Base-by-base conservation (phyloP, 306 rosid species). In the Fagus sylvatica region DNA sequence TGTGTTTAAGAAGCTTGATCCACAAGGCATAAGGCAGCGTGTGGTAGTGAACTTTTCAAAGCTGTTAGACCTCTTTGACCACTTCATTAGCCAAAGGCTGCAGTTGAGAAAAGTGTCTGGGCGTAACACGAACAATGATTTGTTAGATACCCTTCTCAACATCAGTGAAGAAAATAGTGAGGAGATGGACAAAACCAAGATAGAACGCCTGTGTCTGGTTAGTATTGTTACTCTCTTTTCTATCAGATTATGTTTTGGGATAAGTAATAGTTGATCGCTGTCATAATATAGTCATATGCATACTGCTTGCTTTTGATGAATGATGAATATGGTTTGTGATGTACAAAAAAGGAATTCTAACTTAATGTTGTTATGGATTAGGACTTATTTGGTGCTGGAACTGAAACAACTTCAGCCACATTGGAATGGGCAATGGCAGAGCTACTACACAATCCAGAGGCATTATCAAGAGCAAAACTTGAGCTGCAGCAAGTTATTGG, bases 121-220 rank as follows among this genome's bases (percentile, higher is more conserved):
- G 4, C 53, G 37, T 49, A 77, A 32, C 17, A 59, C 19, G 9
- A 57, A 76, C 7, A 42, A 65, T 15, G 89, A 84, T 43, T 72
- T 84, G 66, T 70, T 89, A 39, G 89, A 89, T 19, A 69, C 72
- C 7, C 89, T 89, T 33, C 83, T 89, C 36, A 69, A 77, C 43
- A 76, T 84, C 15, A 34, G 76, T 13, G 81, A 82, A 11, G 73
- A 74, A 49, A 72, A 81, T 42, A 74, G 77, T 53, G 74, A 73
- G 7, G 85, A 78, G 32, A 75, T 86, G 84, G 79, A 82, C 74
- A 53, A 7, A 59, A 4, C 11, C 5, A 78, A 61, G 41, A 73
- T 86, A 0, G 46, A 69, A 16, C 90, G 82, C 65, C 55, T 84
- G 4, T 53, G 78, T 2, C 69, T 88, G 59, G 90, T 88, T 60